Percentiles rank a stretch among this genome's conserved stretches.
phyloP scores from a whole-genome alignment of 2,329 filamentous ascomycete species.

The Ascochyta pisi region DNA sequence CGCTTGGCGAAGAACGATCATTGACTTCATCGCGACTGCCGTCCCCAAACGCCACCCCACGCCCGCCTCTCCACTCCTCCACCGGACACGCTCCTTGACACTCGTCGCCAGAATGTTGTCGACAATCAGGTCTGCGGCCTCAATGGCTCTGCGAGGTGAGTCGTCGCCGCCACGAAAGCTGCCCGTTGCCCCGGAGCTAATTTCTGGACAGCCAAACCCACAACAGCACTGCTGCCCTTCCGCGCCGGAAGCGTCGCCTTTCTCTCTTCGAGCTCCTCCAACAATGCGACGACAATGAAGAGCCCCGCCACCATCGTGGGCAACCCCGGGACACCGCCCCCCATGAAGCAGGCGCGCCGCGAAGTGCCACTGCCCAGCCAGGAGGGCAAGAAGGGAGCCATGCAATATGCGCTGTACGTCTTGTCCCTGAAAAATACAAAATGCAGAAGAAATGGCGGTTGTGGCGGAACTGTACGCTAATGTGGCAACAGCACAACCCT shows the following conservation, averaged over 20 bases:
- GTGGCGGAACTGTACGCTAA: constrained; percentile 22
- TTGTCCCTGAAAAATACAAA: neutral
- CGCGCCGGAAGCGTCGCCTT: constrained; percentile 66
- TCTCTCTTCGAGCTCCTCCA: constrained; percentile 70
- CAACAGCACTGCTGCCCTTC: constrained; percentile 67
- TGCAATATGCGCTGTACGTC: constrained; percentile 87
- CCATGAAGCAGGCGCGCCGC: constrained; percentile 64
- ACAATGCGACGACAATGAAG: constrained; percentile 66
- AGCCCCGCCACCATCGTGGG: constrained; percentile 60
- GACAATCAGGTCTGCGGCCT: constrained; percentile 58
- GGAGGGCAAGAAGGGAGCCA: constrained; percentile 77
- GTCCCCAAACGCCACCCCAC: constrained; percentile 42
- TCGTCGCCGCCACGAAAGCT: constrained; percentile 27
- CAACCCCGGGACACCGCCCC: constrained; percentile 60
- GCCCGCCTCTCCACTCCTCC: constrained; percentile 48
- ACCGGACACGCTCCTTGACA: constrained; percentile 42
- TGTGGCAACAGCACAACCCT: constrained; percentile 69
- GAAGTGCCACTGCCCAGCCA: constrained; percentile 81
- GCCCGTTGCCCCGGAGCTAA: constrained; percentile 35
- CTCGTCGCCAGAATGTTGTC: constrained; percentile 56
- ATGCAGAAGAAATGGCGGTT: neutral
- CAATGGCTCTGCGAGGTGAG: constrained; percentile 63
- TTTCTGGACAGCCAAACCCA: constrained; percentile 66
- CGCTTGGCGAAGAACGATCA: constrained; percentile 28
- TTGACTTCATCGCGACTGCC: constrained; percentile 42